These are phyloP conservation scores for Blastocladiella emersonii DNA, from an alignment of 371 early-diverging fungal genomes.

Conservation along the genomic window DNA sequence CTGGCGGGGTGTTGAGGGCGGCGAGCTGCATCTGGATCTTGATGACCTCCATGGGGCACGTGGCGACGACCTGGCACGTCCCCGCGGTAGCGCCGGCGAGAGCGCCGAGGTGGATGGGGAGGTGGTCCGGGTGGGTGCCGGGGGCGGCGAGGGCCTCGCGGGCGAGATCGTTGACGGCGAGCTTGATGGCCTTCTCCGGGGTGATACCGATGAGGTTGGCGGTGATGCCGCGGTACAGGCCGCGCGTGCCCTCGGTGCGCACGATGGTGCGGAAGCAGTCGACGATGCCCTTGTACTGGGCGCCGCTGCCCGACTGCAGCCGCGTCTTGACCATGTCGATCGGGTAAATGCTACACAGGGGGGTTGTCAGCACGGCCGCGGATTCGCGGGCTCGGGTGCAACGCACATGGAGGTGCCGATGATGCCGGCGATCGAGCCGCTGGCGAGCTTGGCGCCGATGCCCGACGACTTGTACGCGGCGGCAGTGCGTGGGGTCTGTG, in stretches of 20 bases:
- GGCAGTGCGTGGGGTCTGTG: too few species aligned
- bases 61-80: constrained; percentile 86
- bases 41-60: constrained; percentile 92
- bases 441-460: neutral
- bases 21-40: constrained; percentile 92
- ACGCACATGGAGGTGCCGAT: neutral
- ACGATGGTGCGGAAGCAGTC: constrained; percentile 94
- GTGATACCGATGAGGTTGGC: constrained; percentile 93
- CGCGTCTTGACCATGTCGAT: constrained; percentile 96
- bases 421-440: neutral
- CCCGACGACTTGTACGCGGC: too few species aligned
- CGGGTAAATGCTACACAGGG: constrained; percentile 58
- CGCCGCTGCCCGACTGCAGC: constrained; percentile 79
- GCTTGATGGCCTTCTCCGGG: constrained; percentile 96
- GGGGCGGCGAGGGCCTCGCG: constrained; percentile 25
- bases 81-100: constrained; percentile 85
- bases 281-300: constrained; percentile 13
- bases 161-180: constrained; percentile 83
- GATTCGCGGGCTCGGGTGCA: neutral
- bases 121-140: constrained; percentile 48
- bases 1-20: constrained; percentile 41
- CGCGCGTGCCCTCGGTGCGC: constrained; percentile 76
- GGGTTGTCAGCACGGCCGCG: neutral
- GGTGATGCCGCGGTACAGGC: constrained; percentile 85
- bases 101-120: constrained; percentile 63